Base-by-base conservation (phyloP, 2,329 filamentous ascomycete species). In the Colletotrichum graminicola region DNA sequence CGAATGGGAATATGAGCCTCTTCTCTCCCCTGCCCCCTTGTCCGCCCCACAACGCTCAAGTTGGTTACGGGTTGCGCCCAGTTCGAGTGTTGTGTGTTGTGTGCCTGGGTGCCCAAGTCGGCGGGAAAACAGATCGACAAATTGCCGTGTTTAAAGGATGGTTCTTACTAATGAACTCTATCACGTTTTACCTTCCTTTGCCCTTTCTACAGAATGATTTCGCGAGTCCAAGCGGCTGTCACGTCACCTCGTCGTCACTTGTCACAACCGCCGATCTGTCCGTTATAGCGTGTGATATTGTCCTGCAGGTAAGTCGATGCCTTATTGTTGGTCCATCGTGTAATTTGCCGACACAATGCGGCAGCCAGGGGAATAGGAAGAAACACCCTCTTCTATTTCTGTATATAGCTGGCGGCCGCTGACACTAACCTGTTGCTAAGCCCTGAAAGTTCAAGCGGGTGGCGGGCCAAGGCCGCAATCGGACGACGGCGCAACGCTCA, bases 401-500 rank as follows among this genome's bases (percentile, higher is more conserved):
- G 10, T 2, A 26, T 34, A 10, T 2, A 26, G n/a, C 32, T 8
- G 34, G 21, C 57, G 32, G 49, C 14, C 59, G 59, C 51, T 62
- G 59, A 21, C 43, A 45, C 59, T 39, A 51, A 29, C 10, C 29
- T 34, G 51, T 36, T n/a, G 1, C 43, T 16, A 36, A 43, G 49
- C 32, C 36, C 36, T 29, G 2, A 51, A 34, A 26, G 43, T 45
- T n/a, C 43, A 26, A 16, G 18, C 5, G 45, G 10, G 10, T 16
- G 51, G 3, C 14, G 5, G 16, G 29, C 16, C 23, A 12, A 32
- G 12, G 29, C 29, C 8, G 21, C 10, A 23, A 23, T 21, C 29
- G n/a, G 12, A 16, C 29, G 14, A 62, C 16, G 43, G 59, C 59
- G 59, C 45, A 62, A 51, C 57, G 5, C 29, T 23, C n/a, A n/a